A percentile compares a stretch with the other conserved stretches of the same genome.
Evolutionary conservation across 2,329 filamentous ascomycete genomes (phyloP).

Genomic region (Aspergillus sp.): DNA sequence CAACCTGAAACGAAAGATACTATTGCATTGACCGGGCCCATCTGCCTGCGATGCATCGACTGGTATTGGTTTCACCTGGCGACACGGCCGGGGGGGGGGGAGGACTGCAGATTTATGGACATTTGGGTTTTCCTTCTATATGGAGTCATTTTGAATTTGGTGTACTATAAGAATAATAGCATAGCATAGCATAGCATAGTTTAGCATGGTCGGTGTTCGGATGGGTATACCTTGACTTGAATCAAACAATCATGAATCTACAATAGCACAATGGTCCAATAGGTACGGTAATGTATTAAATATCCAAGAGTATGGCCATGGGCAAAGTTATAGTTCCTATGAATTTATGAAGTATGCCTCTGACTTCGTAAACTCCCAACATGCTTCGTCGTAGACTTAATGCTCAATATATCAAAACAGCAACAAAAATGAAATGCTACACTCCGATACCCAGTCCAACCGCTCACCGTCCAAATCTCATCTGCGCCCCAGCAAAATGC

Average conservation of each 20-base stretch:
- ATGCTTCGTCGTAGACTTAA: not conserved
- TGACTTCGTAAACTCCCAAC: not conserved
- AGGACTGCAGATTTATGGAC: not conserved
- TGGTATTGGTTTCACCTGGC: not conserved
- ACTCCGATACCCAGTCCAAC: not conserved
- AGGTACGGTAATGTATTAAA: not conserved
- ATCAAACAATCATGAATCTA: not conserved
- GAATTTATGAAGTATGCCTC: not conserved
- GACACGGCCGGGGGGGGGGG: not conserved
- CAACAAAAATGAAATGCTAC: not conserved
- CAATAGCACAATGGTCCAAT: too few species aligned
- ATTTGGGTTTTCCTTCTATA: not conserved
- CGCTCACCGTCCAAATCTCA: conserved; percentile 64
- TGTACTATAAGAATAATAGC: not conserved
- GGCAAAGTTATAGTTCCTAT: not conserved
- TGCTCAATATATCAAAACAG: not conserved
- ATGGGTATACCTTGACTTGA: too few species aligned
- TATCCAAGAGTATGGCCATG: not conserved
- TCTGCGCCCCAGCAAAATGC: conserved; percentile 79
- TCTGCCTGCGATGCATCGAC: too few species aligned
- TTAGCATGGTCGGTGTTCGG: not conserved
- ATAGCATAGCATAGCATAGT: not conserved
- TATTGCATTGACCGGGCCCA: too few species aligned
- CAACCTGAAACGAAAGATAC: too few species aligned
- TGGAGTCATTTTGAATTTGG: not conserved